Percentiles rank a stretch among this genome's conserved stretches.
phyloP scores from a whole-genome alignment of 2,329 filamentous ascomycete species.

The Coniochaeta hoffmannii region DNA sequence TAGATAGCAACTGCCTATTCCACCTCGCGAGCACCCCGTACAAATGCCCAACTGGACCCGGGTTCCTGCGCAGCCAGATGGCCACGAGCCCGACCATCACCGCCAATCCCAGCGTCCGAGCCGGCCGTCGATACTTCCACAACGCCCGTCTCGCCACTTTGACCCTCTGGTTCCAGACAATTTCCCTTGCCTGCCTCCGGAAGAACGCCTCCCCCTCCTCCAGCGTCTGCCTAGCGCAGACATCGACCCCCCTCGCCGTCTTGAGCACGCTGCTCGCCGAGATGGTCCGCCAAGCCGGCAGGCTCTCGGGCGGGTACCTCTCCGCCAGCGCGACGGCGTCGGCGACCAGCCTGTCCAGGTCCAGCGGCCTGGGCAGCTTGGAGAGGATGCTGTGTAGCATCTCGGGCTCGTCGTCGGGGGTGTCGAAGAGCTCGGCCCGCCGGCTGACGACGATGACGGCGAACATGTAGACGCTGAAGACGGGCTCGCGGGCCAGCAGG shows the following conservation, averaged over 20 bases:
- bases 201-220: constrained; percentile 63
- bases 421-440: constrained; percentile 76
- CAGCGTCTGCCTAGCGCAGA: constrained; percentile 47
- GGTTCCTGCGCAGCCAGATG: constrained; percentile 54
- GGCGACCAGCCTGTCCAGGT: constrained; percentile 70
- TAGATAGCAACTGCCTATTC: constrained; percentile 5
- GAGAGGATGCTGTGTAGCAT: constrained; percentile 86
- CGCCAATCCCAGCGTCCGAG: constrained; percentile 53
- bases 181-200: constrained; percentile 60
- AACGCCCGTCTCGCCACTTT: constrained; percentile 42
- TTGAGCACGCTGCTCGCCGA: constrained; percentile 77
- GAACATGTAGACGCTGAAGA: constrained; percentile 86
- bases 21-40: constrained; percentile 11
- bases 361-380: constrained; percentile 73
- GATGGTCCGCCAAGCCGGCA: constrained; percentile 66
- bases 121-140: constrained; percentile 60
- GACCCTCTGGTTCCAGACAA: constrained; percentile 57
- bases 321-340: constrained; percentile 58
- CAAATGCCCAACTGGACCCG: constrained; percentile 14
- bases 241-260: constrained; percentile 55
- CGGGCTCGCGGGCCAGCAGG: constrained; percentile 78
- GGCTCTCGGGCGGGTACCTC: constrained; percentile 60
- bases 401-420: constrained; percentile 76
- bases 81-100: constrained; percentile 62
- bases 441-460: constrained; percentile 79